Base-by-base conservation (phyloP, 139 green algal genomes). In the Picocystis salinarum region DNA sequence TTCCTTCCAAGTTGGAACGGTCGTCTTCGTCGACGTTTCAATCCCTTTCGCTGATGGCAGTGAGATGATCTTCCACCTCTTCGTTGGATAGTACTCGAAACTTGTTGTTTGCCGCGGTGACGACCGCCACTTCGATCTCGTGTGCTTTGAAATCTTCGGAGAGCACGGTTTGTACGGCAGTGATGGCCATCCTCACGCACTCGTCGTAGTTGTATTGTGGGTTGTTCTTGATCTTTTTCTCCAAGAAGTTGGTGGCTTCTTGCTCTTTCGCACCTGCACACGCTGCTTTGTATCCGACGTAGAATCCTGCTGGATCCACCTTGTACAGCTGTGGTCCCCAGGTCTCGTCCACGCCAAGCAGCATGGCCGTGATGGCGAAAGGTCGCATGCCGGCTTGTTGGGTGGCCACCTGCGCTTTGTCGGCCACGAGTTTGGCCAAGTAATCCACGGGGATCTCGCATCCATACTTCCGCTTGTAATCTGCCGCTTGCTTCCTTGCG, bases 361-460 rank as follows among this genome's bases (percentile, higher is more conserved):
- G 55, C 22, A 95, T 93, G 34, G 74, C 64, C 26, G 60, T 33
- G 4, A 64, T 50, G 11, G 52, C 62, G 12, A 69, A 34, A 19
- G 59, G 58, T 19, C 62, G 53, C 59, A 69, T 69, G 53, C 67
- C 67, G 12, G 62, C 62, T 15, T 71, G 62, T 75, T 94, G 83
- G 15, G 88, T 98, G 71, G 93, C 93, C 17, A 97, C 88, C 55
- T 98, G 88, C 20, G 82, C 75, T 54, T 88, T 73, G 58, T 98
- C 88, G 3, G 88, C 88, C 52, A 98, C 61, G 40, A 77, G 56
- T 36, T 77, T 75, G 1, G 87, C 80, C 34, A 97, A 73, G 54
- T 73, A 81, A 53, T 92, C 81, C 19, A 93, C 80, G 0, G 87
- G 82, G 23, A 93, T 78, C 46, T 96, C 87, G 46, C 96, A 98